Evolutionary conservation across 2,329 filamentous ascomycete genomes (phyloP), one percentile per base, ranked within the genome.

Genomic region (Trematosphaeria pertusa): DNA sequence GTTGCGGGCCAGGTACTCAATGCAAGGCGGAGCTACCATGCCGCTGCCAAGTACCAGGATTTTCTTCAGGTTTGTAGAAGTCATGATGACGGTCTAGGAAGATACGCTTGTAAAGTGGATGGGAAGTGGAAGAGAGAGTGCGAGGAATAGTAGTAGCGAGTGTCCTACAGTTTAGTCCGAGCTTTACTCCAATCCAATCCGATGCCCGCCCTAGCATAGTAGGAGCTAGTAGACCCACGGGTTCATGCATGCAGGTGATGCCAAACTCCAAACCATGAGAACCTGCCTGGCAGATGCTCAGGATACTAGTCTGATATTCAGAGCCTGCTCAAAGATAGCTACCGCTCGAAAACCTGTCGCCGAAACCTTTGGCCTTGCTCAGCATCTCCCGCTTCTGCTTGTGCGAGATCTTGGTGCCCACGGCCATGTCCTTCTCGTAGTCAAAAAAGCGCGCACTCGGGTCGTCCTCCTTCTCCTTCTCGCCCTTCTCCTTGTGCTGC

Each of bases 381-480:
- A 97, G 70, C 76, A 97, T 77, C 59, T 97, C 88, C 61, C 84
- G 84, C 58, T 87, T 84, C 75, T 96, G 86, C 26, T 86, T 80
- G 56, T 85, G 78, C 19, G 85, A 87, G 42, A 97, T 84, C 62
- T 83, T 85, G 14, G 84, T 83, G 7, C 87, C 87, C 2, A 89
- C 75, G 30, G 84, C 87, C 84, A 97, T 96, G 70, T 97, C 94
- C 76, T 97, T 97, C 71, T 97, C 90, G 53, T 86, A 82, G 74
- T 97, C 91, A 73, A 97, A 97, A 0, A 84, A 87, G 50, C 93
- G 81, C 72, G 88, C 87, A 71, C 91, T 96, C 0, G 94, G 93
- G 67, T 97, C 92, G 72, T 97, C 93, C 37, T 78, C 76, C 17
- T 94, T 89, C 54, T 90, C 84, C 52, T 86, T 84, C 14, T 81